These are phyloP conservation scores for Zalaria sp. DNA, from an alignment of 2,329 filamentous ascomycete genomes.

Conservation along the genomic window DNA sequence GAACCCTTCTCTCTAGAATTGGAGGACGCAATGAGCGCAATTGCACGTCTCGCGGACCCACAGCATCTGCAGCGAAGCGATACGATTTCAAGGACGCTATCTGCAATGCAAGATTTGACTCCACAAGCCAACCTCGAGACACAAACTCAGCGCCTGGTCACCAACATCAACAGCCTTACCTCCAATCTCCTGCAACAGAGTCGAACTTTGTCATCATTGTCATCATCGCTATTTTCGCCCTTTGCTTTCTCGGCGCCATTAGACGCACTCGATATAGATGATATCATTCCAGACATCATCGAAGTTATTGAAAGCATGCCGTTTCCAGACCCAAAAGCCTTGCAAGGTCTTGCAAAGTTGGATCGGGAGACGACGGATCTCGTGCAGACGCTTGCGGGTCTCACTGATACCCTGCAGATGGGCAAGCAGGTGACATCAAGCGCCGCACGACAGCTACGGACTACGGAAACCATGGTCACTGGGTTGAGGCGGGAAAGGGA, in stretches of 20 bases:
- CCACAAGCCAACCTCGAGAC: slow-evolving; percentile 19
- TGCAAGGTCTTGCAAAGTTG: slow-evolving; percentile 53
- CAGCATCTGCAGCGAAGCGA: slow-evolving; percentile 15
- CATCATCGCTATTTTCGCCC: slow-evolving; percentile 57
- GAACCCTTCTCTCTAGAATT: slow-evolving; percentile 24
- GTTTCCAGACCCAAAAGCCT: slow-evolving; percentile 47
- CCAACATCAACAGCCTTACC: slow-evolving; percentile 35
- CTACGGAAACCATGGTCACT: slow-evolving; percentile 69
- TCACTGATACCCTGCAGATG: slow-evolving; percentile 90
- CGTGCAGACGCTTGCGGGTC: slow-evolving; percentile 65
- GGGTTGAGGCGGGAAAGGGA: slow-evolving; percentile 79
- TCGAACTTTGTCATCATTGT: slow-evolving; percentile 58
- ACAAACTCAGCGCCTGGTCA: slow-evolving; percentile 18
- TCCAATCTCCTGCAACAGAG: slow-evolving; percentile 65
- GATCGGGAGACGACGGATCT: slow-evolving; percentile 54
- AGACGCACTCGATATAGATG: slow-evolving; percentile 52
- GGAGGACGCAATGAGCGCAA: slow-evolving; percentile 18
- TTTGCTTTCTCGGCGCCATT: slow-evolving; percentile 47
- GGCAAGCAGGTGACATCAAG: slow-evolving; percentile 74
- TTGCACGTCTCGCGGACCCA: slow-evolving; percentile 17
- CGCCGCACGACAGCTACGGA: slow-evolving; percentile 65
- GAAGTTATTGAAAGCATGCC: slow-evolving; percentile 54
- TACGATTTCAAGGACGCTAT: slow-evolving; percentile 16
- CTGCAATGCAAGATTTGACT: slow-evolving; percentile 19
- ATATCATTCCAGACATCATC: slow-evolving; percentile 53